Evolutionary conservation across 202 grass and related monocot species (phyloP).

Genomic region (Tripidium arundinaceum): DNA sequence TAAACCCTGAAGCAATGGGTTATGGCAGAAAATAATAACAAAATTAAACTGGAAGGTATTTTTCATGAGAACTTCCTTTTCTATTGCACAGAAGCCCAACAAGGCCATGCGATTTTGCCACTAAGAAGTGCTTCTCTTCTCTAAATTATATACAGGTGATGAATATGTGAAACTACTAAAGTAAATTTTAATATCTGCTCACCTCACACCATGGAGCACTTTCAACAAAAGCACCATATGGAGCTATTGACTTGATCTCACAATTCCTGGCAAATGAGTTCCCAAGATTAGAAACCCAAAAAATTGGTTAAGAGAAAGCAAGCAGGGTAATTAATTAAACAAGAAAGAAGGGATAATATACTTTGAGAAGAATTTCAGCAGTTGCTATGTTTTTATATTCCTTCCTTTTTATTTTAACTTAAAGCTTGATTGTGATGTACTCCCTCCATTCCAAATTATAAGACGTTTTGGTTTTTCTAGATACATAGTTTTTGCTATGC

Average conservation of each 20-base stretch:
- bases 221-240: slow-evolving; percentile 95
- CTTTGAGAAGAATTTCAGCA: no score
- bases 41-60: slow-evolving; percentile 7
- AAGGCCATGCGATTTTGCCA: not conserved
- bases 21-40: slow-evolving; percentile 13
- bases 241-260: slow-evolving; percentile 84
- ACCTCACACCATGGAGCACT: slow-evolving; percentile 95
- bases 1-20: slow-evolving; percentile 56
- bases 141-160: slow-evolving; percentile 11
- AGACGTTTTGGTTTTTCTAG: no score
- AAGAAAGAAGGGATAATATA: no score
- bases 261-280: slow-evolving; percentile 60
- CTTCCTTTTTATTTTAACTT: not conserved
- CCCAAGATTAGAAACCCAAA: slow-evolving; percentile 16
- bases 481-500: no score
- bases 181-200: slow-evolving; percentile 22
- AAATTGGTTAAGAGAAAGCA: slow-evolving; percentile 13
- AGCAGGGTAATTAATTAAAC: not conserved
- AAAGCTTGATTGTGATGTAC: slow-evolving; percentile 10
- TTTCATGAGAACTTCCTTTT: slow-evolving; percentile 10
- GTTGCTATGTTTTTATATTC: not conserved
- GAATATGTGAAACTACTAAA: slow-evolving; percentile 6
- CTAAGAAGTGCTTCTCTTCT: not conserved
- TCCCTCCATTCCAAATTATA: no score
- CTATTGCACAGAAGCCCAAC: not conserved